These are phyloP conservation scores for Sordariomycetes sp. DNA, from an alignment of 2,329 filamentous ascomycete species.

Conservation along the genomic window DNA sequence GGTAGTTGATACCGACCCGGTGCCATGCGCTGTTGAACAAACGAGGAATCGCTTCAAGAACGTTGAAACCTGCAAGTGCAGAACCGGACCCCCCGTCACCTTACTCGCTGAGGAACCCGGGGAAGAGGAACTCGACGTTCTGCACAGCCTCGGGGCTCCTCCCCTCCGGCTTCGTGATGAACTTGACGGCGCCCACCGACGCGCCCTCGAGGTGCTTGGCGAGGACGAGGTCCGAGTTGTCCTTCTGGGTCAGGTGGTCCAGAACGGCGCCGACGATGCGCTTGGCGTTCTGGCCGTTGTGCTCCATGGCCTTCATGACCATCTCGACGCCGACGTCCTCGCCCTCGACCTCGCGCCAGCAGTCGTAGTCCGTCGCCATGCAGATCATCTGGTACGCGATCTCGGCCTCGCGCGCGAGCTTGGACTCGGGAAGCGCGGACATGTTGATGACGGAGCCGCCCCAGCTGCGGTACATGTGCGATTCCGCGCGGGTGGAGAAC, in stretches of 20 bases:
- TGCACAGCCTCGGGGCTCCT: slow-evolving; percentile 61
- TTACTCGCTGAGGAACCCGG: slow-evolving; percentile 47
- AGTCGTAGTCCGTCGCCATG: slow-evolving; percentile 99
- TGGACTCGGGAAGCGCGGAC: slow-evolving; percentile 88
- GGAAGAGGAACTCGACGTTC: slow-evolving; percentile 79
- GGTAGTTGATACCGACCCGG: not conserved
- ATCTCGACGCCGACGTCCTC: slow-evolving; percentile 81
- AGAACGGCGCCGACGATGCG: slow-evolving; percentile 76
- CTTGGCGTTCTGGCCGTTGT: slow-evolving; percentile 80
- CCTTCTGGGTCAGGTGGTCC: slow-evolving; percentile 68
- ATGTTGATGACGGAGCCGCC: slow-evolving; percentile 97
- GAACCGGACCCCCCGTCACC: too few relatives aligned
- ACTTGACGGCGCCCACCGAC: slow-evolving; percentile 63
- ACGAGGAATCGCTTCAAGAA: not conserved
- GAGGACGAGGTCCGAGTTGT: slow-evolving; percentile 60
- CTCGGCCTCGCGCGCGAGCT: slow-evolving; percentile 91
- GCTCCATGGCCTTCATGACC: slow-evolving; percentile 94
- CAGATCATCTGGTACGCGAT: slow-evolving; percentile 97
- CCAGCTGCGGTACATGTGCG: slow-evolving; percentile 87
- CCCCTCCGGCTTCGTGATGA: slow-evolving; percentile 70
- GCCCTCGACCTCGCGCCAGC: slow-evolving; percentile 66
- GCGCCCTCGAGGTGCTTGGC: slow-evolving; percentile 73
- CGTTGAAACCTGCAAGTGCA: not conserved
- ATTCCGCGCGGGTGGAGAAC: slow-evolving; percentile 93
- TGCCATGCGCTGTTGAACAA: not conserved